Percentiles rank a stretch among this genome's conserved stretches.
These are phyloP conservation scores for Biancaea sappan DNA, from an alignment of 306 rosid genomes.

Conservation along the genomic window DNA sequence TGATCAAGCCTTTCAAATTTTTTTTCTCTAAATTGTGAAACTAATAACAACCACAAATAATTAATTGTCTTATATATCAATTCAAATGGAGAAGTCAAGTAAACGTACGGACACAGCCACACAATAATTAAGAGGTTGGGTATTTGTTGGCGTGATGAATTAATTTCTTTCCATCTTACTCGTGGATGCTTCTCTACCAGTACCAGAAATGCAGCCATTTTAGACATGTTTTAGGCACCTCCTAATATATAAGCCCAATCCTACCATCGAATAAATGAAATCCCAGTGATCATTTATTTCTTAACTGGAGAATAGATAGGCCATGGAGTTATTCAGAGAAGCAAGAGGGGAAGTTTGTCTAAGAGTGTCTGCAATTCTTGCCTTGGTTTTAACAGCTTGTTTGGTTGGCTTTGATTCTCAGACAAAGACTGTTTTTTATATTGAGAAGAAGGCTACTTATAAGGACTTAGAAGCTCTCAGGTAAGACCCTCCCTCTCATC, in stretches of 20 bases:
- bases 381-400: slow-evolving; percentile 48
- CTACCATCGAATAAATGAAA: slow-evolving; percentile 7
- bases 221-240: not conserved
- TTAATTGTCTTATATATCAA: no score
- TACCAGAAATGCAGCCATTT: no score
- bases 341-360: slow-evolving; percentile 45
- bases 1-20: no score
- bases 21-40: not conserved
- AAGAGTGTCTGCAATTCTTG: slow-evolving; percentile 49
- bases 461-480: slow-evolving; percentile 52
- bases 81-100: no score
- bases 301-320: not conserved
- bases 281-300: not conserved
- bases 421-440: slow-evolving; percentile 43
- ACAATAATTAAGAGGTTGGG: slow-evolving; percentile 29
- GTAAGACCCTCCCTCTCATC: slow-evolving; percentile 36
- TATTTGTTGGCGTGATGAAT: slow-evolving; percentile 27
- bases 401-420: slow-evolving; percentile 64
- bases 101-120: not conserved
- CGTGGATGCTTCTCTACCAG: slow-evolving; percentile 27
- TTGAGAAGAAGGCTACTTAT: slow-evolving; percentile 58
- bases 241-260: not conserved
- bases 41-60: no score
- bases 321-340: slow-evolving; percentile 40
- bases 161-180: not conserved